phyloP scores from a whole-genome alignment of 257 asterid species.

The Nicotiana obtusifolia region DNA sequence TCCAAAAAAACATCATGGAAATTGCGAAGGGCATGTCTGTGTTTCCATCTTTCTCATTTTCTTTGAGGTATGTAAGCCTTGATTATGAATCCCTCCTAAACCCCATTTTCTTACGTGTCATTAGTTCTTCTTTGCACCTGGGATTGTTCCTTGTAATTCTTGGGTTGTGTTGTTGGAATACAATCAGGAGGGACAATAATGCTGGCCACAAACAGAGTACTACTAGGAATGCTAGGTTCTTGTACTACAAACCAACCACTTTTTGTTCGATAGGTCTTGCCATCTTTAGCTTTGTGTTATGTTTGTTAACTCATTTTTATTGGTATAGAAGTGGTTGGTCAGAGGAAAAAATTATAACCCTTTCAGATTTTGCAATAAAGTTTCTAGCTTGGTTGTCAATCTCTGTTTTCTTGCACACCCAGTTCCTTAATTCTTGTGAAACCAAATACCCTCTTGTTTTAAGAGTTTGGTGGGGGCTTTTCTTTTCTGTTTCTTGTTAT shows the following conservation, averaged over 20 bases:
- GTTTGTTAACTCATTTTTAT: constrained; percentile 43
- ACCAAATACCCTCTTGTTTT: constrained; percentile 49
- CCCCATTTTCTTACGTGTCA: constrained; percentile 45
- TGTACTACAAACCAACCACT: constrained; percentile 31
- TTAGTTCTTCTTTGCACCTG: constrained; percentile 49
- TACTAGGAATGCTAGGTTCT: constrained; percentile 12
- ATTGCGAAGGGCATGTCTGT: constrained; percentile 21
- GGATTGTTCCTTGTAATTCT: constrained; percentile 28
- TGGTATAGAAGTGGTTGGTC: constrained; percentile 67
- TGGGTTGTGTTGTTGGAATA: constrained; percentile 33
- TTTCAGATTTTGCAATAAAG: constrained; percentile 49
- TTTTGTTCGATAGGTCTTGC: constrained; percentile 43
- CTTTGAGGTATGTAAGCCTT: constrained; percentile 12
- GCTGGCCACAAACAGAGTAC: constrained; percentile 19
- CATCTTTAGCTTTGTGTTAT: constrained; percentile 37
- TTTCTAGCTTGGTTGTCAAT: constrained; percentile 53
- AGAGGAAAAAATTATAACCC: constrained; percentile 55
- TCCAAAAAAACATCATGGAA: neutral
- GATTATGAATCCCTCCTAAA: constrained; percentile 23
- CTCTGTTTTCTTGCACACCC: constrained; percentile 42
- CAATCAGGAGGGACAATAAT: constrained; percentile 8
- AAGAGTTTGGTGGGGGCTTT: constrained; percentile 70
- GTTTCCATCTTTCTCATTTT: neutral
- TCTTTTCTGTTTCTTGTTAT: constrained; percentile 53
- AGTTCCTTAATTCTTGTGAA: constrained; percentile 29